Evolutionary conservation across 257 asterid species (phyloP).

Genomic region (Lavandula angustifolia): DNA sequence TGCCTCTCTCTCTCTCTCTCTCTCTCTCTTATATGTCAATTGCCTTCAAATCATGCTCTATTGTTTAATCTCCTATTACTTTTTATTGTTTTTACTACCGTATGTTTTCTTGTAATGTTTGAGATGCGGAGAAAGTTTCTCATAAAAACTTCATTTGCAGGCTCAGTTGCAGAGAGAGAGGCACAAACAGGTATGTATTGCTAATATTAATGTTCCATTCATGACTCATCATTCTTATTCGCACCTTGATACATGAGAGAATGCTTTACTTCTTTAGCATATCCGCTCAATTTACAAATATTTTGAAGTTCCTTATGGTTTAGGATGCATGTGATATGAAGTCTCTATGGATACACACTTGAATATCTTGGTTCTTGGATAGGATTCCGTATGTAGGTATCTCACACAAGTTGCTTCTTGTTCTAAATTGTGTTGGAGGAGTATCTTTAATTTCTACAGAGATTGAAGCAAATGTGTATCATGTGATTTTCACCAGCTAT

Average conservation of each 20-base stretch:
- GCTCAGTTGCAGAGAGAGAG: slow-evolving; percentile 66
- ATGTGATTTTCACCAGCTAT: slow-evolving; percentile 5
- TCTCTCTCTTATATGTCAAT: background rate
- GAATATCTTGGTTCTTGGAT: background rate
- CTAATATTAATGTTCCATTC: background rate
- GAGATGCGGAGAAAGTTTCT: slow-evolving; percentile 24
- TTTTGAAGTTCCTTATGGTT: background rate
- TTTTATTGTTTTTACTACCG: background rate
- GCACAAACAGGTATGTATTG: slow-evolving; percentile 62
- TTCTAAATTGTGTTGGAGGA: background rate
- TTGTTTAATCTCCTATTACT: background rate
- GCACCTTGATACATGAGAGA: background rate
- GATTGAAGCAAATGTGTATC: slow-evolving; percentile 5
- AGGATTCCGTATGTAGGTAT: background rate
- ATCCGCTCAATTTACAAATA: slow-evolving; percentile 12
- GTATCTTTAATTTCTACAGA: background rate
- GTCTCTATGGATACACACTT: slow-evolving; percentile 1
- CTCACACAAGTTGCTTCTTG: slow-evolving; percentile 7
- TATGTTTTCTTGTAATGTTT: slow-evolving; percentile 6
- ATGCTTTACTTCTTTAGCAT: background rate
- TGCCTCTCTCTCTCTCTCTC: slow-evolving; percentile 17
- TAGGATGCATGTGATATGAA: background rate
- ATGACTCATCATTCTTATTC: slow-evolving; percentile 8
- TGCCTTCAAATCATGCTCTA: background rate
- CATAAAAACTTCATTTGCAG: slow-evolving; percentile 48